Percentiles rank a stretch among this genome's conserved stretches.
Conservation (phyloP, 2,329 filamentous ascomycete genomes). For the Graphium sp. region DNA sequence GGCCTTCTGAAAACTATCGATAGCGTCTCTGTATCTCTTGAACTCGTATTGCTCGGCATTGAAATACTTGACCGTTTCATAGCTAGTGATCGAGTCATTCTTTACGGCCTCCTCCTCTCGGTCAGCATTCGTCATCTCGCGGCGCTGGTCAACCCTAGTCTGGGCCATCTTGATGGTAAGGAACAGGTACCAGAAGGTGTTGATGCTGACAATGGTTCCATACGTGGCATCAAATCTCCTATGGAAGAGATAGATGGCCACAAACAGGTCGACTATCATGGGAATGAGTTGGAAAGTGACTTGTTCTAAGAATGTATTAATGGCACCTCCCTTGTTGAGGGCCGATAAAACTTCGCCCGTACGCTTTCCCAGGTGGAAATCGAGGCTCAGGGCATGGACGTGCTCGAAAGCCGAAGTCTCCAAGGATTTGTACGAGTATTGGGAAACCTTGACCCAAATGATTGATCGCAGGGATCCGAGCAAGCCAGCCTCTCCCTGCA, state of each 20-base stretch:
- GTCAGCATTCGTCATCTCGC: constrained; percentile 89
- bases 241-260: constrained; percentile 72
- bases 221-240: constrained; percentile 48
- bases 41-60: constrained; percentile 73
- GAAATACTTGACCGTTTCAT: constrained; percentile 89
- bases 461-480: constrained; percentile 68
- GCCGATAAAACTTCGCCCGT: constrained; percentile 93
- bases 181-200: constrained; percentile 93
- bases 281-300: constrained; percentile 91
- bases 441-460: constrained; percentile 91
- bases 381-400: constrained; percentile 84
- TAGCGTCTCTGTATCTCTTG: constrained; percentile 52
- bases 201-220: constrained; percentile 63
- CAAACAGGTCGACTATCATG: constrained; percentile 78
- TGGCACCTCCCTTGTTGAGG: constrained; percentile 86
- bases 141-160: constrained; percentile 76
- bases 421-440: constrained; percentile 89
- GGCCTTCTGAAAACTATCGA: constrained; percentile 53
- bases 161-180: constrained; percentile 92
- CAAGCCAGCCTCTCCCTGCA: constrained; percentile 80
- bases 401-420: constrained; percentile 95
- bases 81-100: constrained; percentile 97
- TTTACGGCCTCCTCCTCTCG: constrained; percentile 94
- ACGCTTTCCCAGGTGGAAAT: constrained; percentile 92
- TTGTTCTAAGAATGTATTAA: constrained; percentile 93